phyloP scores from a whole-genome alignment of 495 filamentous ascomycete species.

The Penicillium samsonianum region DNA sequence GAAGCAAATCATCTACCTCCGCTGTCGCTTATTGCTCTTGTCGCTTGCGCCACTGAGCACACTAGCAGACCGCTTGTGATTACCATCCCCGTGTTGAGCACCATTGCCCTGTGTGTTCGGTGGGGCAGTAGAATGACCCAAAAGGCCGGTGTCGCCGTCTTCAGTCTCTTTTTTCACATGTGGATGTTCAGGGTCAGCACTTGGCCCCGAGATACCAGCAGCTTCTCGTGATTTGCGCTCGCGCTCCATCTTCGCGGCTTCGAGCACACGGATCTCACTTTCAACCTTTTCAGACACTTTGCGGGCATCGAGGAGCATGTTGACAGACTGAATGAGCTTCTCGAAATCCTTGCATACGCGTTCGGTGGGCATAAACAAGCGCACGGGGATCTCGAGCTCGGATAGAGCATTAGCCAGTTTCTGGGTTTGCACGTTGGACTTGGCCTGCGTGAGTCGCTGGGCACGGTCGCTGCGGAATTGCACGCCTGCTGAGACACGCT shows the following conservation, averaged over 20 bases:
- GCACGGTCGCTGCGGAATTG: conserved; percentile 84
- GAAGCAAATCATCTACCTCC: conserved; percentile 52
- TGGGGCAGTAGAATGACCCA: conserved; percentile 11
- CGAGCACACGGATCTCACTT: conserved; percentile 73
- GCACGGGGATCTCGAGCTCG: conserved; percentile 75
- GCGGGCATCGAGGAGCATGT: conserved; percentile 73
- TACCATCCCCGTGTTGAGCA: conserved; percentile 27
- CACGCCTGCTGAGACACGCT: conserved; percentile 72
- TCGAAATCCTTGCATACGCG: conserved; percentile 81
- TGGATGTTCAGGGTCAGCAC: conserved; percentile 29
- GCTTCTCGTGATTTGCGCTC: conserved; percentile 45
- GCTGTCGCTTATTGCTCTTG: conserved; percentile 70
- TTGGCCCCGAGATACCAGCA: conserved; percentile 15
- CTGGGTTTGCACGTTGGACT: conserved; percentile 76
- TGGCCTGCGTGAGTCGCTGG: conserved; percentile 78
- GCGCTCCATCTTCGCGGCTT: conserved; percentile 62
- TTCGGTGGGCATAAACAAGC: conserved; percentile 83
- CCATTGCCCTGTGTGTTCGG: conserved; percentile 1
- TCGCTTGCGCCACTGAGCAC: conserved; percentile 68
- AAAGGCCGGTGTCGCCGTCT: conserved; percentile 25
- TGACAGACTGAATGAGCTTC: conserved; percentile 71
- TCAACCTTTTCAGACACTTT: conserved; percentile 87
- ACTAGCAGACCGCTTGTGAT: conserved; percentile 73
- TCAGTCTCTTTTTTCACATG: conserved; percentile 43
- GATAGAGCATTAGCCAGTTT: conserved; percentile 76